Evolutionary conservation across 306 rosid genomes (phyloP).

Genomic region (Benincasa hispida): DNA sequence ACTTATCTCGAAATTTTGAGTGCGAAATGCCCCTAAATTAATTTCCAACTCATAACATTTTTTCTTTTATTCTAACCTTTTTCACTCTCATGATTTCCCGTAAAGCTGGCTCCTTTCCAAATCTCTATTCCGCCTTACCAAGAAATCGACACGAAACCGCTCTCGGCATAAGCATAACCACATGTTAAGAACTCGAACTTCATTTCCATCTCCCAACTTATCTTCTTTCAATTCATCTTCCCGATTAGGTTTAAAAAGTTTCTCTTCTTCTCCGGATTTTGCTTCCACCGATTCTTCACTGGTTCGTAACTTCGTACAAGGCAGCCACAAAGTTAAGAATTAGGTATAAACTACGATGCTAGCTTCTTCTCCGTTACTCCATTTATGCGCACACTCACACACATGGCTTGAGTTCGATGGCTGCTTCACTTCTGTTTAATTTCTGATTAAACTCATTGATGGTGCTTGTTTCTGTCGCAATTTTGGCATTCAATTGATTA

Average conservation of each 20-base stretch:
- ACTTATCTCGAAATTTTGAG: too few relatives aligned
- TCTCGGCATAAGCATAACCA: background rate
- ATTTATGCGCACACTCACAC: background rate
- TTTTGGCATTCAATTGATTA: background rate
- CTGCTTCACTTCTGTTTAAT: background rate
- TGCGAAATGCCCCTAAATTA: too few relatives aligned
- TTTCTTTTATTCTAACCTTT: too few relatives aligned
- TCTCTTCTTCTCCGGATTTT: background rate
- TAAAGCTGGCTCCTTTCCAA: too few relatives aligned
- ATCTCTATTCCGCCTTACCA: too few relatives aligned
- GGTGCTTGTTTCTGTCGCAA: background rate
- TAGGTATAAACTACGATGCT: background rate
- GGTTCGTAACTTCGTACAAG: background rate
- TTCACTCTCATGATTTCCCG: too few relatives aligned
- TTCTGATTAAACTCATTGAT: background rate
- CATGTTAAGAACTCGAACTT: background rate
- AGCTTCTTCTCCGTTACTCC: background rate
- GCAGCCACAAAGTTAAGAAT: background rate
- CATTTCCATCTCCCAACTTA: background rate
- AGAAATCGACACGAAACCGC: too few relatives aligned
- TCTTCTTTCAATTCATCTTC: background rate
- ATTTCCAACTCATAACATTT: too few relatives aligned
- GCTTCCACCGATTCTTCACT: background rate
- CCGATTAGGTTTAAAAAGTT: background rate
- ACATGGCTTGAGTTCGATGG: background rate